Conservation (phyloP, 495 filamentous ascomycete genomes). For the Coniosporium apollinis region DNA sequence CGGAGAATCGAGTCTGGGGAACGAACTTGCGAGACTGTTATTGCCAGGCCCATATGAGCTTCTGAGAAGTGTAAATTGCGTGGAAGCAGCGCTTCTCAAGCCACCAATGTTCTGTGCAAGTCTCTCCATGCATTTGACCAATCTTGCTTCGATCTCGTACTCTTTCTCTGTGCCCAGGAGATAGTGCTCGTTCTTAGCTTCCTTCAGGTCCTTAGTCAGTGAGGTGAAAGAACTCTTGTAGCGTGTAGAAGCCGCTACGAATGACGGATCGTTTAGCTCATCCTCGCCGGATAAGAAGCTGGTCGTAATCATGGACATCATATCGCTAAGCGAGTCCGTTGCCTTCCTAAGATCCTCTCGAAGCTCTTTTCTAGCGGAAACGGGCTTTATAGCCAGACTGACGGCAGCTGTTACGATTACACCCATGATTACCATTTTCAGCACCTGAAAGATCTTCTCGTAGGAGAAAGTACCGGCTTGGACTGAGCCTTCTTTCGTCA, state of each 20-base stretch:
- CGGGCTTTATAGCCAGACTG: conserved; percentile 62
- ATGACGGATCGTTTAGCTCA: conserved; percentile 46
- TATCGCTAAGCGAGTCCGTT: conserved; percentile 61
- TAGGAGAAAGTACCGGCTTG: conserved; percentile 64
- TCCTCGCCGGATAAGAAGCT: conserved; percentile 78
- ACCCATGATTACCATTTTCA: conserved; percentile 86
- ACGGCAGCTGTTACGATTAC: conserved; percentile 58
- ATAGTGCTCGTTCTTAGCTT: conserved; percentile 85
- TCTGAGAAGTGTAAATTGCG: conserved; percentile 70
- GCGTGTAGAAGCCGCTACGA: conserved; percentile 43
- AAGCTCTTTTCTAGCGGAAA: conserved; percentile 60
- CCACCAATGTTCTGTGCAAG: conserved; percentile 85
- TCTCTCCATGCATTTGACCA: conserved; percentile 73
- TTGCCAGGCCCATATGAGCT: too few relatives aligned
- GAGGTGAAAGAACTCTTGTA: conserved; percentile 54
- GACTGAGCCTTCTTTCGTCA: conserved; percentile 84
- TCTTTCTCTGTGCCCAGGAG: conserved; percentile 66
- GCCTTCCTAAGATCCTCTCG: conserved; percentile 57
- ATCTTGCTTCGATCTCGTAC: conserved; percentile 59
- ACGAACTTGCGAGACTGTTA: too few relatives aligned
- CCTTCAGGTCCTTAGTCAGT: conserved; percentile 64
- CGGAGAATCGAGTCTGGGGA: too few relatives aligned
- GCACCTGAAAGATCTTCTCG: conserved; percentile 68
- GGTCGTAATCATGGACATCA: conserved; percentile 66
- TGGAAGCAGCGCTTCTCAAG: conserved; percentile 70